These are phyloP conservation scores for Pichia membranifaciens DNA, from an alignment of 805 yeast genomes.

Conservation along the genomic window DNA sequence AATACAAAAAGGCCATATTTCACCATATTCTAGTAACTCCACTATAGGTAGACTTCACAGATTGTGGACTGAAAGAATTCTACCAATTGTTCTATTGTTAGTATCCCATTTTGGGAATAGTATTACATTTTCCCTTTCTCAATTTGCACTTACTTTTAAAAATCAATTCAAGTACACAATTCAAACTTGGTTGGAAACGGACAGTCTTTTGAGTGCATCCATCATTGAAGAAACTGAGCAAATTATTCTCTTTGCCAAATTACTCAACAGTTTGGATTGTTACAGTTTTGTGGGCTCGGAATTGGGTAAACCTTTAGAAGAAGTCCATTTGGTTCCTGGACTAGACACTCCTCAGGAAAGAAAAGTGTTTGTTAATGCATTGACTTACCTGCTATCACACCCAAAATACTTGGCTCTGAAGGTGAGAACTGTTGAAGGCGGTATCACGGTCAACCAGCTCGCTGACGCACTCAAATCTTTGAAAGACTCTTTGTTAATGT, in stretches of 20 bases:
- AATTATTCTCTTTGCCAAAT: slow-evolving; percentile 55
- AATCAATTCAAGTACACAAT: slow-evolving; percentile 62
- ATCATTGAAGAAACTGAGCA: slow-evolving; percentile 62
- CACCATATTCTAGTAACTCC: slow-evolving; percentile 35
- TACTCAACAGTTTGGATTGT: slow-evolving; percentile 49
- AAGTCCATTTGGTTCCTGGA: slow-evolving; percentile 43
- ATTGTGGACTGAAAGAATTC: slow-evolving; percentile 81
- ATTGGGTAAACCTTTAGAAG: slow-evolving; percentile 15
- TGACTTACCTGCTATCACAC: slow-evolving; percentile 74
- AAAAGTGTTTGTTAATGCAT: slow-evolving; percentile 51
- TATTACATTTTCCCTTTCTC: slow-evolving; percentile 57
- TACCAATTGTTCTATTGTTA: slow-evolving; percentile 59
- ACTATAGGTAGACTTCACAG: slow-evolving; percentile 41
- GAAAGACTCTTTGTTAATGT: slow-evolving; percentile 36
- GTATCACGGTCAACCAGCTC: slow-evolving; percentile 43
- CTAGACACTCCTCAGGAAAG: slow-evolving; percentile 55
- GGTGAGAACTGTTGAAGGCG: slow-evolving; percentile 54
- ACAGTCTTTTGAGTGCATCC: slow-evolving; percentile 44
- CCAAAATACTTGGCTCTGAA: slow-evolving; percentile 77
- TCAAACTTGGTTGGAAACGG: slow-evolving; percentile 53
- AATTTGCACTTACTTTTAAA: slow-evolving; percentile 56
- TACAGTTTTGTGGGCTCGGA: slow-evolving; percentile 36
- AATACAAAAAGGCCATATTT: slow-evolving; percentile 61
- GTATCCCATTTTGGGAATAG: slow-evolving; percentile 58
- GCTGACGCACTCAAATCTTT: slow-evolving; percentile 48